Percentiles rank a stretch among this genome's conserved stretches.
phyloP scores from a whole-genome alignment of 139 green algal genomes.

The Closterium sp. region DNA sequence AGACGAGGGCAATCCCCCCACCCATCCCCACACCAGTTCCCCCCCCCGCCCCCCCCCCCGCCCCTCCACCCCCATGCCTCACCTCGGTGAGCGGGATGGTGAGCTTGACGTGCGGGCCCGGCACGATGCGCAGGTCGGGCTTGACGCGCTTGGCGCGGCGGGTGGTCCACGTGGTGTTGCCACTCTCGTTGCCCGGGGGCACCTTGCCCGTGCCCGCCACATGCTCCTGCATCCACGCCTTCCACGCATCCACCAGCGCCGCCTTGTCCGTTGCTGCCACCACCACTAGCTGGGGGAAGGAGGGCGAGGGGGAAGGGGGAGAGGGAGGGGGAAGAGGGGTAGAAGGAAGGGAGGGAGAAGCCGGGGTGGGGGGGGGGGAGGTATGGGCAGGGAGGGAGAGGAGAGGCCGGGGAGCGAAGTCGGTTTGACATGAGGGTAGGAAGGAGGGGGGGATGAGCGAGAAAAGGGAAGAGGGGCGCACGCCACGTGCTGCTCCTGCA shows the following conservation, averaged over 20 bases:
- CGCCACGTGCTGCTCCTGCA: too few species aligned
- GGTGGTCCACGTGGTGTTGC: slow-evolving; percentile 45
- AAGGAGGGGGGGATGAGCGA: background rate
- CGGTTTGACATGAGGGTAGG: background rate
- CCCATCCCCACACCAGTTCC: background rate
- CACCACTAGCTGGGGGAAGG: slow-evolving; percentile 8
- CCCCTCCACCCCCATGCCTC: background rate
- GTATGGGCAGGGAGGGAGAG: background rate
- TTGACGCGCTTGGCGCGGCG: slow-evolving; percentile 4
- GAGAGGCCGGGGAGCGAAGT: background rate
- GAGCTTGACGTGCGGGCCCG: slow-evolving; percentile 35
- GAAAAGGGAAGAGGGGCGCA: background rate
- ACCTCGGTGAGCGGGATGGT: slow-evolving; percentile 36
- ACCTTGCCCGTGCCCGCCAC: slow-evolving; percentile 28
- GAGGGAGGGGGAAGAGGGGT: background rate
- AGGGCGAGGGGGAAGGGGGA: background rate
- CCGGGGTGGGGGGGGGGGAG: background rate
- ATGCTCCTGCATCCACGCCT: slow-evolving; percentile 51
- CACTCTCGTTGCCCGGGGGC: slow-evolving; percentile 42
- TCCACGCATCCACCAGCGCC: slow-evolving; percentile 32
- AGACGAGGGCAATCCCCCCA: background rate
- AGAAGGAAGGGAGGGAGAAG: background rate
- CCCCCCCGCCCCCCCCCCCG: background rate
- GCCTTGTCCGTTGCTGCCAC: slow-evolving; percentile 13
- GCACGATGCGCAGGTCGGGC: slow-evolving; percentile 45